phyloP scores from a whole-genome alignment of 83 land plant genomes.

The Larix sibirica region DNA sequence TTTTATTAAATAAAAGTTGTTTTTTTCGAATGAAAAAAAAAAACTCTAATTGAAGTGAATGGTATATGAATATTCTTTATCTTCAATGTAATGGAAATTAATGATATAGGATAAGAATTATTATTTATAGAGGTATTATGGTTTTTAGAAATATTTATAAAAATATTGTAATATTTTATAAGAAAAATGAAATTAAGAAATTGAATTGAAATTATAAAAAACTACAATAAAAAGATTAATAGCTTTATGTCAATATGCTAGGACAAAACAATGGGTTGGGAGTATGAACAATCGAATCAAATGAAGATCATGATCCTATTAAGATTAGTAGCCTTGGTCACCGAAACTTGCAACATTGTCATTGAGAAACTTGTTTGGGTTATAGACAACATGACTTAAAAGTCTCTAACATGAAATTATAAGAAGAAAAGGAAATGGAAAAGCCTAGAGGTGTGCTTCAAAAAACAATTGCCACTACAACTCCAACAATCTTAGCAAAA shows the following conservation, averaged over 20 bases:
- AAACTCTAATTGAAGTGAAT: no score
- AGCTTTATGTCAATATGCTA: conserved; percentile 70
- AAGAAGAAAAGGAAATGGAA: neutral
- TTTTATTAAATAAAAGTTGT: no score
- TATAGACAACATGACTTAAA: conserved; percentile 29
- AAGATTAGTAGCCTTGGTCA: conserved; percentile 70
- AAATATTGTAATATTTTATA: neutral
- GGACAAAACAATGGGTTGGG: conserved; percentile 80
- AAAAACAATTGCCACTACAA: no score
- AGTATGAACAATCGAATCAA: conserved; percentile 46
- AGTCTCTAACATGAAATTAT: no score
- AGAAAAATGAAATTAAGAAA: neutral
- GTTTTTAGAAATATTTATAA: no score
- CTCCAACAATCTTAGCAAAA: no score
- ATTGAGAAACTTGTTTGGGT: conserved; percentile 70
- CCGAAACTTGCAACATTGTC: conserved; percentile 82
- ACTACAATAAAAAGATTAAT: conserved; percentile 43
- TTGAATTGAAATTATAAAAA: neutral
- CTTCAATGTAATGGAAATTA: no score
- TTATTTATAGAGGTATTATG: no score
- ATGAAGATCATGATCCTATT: conserved; percentile 40
- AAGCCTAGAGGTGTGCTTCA: neutral
- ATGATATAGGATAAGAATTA: no score
- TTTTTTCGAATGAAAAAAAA: no score
- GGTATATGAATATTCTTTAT: no score